Evolutionary conservation across 805 yeast species (phyloP).

Genomic region (Cyberlindnera mrakii): DNA sequence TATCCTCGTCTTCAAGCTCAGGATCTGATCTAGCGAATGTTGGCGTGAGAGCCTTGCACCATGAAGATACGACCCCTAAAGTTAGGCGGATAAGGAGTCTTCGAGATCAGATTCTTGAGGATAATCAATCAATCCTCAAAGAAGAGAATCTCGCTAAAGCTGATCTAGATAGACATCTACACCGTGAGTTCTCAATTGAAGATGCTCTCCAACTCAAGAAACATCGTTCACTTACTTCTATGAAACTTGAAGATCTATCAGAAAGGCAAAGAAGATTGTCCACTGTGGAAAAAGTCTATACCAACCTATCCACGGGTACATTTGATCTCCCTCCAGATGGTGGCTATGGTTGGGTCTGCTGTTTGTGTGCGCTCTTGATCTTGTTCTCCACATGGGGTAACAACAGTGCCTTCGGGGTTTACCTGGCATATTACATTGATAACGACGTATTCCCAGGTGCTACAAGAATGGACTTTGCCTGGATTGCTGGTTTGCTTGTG

Average conservation of each 20-base stretch:
- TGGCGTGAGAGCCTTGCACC: conserved; percentile 3
- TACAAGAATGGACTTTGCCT: conserved; percentile 51
- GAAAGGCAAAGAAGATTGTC: conserved; percentile 2
- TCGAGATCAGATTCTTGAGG: conserved; percentile 11
- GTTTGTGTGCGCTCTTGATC: conserved; percentile 41
- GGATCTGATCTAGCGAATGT: background rate
- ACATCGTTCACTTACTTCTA: background rate
- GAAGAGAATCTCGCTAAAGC: conserved; percentile 8
- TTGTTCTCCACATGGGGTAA: conserved; percentile 71
- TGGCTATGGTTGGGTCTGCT: conserved; percentile 65
- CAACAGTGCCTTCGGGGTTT: conserved; percentile 52
- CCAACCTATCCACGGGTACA: conserved; percentile 29
- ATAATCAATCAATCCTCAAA: conserved; percentile 8
- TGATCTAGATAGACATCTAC: conserved; percentile 9
- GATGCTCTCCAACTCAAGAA: conserved; percentile 10
- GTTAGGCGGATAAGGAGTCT: conserved; percentile 9
- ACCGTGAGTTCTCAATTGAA: conserved; percentile 12
- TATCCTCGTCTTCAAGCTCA: conserved; percentile 10
- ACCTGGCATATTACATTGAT: conserved; percentile 50
- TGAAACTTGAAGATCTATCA: background rate
- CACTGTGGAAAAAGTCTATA: conserved; percentile 26
- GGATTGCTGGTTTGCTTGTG: conserved; percentile 63
- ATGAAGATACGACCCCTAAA: background rate
- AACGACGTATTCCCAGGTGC: conserved; percentile 49
- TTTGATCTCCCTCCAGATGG: conserved; percentile 49